Percentiles rank a stretch among this genome's conserved stretches.
Conservation (phyloP, 2,329 filamentous ascomycete species). For the Claviceps cyperi region DNA sequence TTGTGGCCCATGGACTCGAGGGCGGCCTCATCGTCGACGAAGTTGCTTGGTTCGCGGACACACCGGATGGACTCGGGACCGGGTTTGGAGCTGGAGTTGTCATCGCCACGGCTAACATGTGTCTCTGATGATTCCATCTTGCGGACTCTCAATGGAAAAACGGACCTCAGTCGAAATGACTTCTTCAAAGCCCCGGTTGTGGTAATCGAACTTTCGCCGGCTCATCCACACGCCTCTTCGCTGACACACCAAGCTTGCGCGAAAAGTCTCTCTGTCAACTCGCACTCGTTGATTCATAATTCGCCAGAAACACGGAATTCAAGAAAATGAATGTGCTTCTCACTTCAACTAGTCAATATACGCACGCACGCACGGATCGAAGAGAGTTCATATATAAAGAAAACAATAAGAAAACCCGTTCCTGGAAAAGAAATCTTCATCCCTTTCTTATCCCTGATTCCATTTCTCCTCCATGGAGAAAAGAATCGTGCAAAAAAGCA, state of each 20-base stretch:
- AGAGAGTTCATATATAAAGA: too few species aligned
- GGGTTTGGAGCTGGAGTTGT: not conserved
- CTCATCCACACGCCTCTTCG: not conserved
- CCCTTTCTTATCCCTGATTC: too few species aligned
- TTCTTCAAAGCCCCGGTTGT: not conserved
- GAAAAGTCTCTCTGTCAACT: not conserved
- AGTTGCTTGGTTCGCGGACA: not conserved
- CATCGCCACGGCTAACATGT: not conserved
- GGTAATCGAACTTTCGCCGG: too few species aligned
- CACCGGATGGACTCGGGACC: not conserved
- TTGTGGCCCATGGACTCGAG: slow-evolving; percentile 31
- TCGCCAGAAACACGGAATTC: too few species aligned
- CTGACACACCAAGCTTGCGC: not conserved
- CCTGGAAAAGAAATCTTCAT: too few species aligned
- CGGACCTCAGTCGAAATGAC: too few species aligned
- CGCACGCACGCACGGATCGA: too few species aligned
- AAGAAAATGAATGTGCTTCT: too few species aligned
- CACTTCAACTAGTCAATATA: too few species aligned
- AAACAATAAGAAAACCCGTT: too few species aligned
- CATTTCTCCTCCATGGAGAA: too few species aligned
- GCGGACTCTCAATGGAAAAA: not conserved
- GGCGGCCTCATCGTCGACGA: slow-evolving; percentile 19
- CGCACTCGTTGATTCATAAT: not conserved
- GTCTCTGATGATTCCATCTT: not conserved
- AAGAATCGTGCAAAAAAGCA: too few species aligned